phyloP scores from a whole-genome alignment of 768 basidiomycete species.

The Trichaptum fuscoviolaceum region DNA sequence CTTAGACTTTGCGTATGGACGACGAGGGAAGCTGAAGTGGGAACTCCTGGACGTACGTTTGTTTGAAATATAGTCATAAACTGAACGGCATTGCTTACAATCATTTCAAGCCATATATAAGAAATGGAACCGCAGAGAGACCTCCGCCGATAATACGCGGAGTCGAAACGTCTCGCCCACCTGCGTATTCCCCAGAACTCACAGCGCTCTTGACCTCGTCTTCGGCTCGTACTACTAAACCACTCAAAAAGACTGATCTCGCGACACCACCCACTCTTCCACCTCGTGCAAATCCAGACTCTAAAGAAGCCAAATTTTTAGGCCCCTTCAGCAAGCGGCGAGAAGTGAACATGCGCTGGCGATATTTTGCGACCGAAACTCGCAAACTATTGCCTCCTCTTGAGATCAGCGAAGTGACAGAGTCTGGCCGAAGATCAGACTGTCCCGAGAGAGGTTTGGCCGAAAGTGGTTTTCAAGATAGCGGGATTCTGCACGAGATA shows the following conservation, averaged over 20 bases:
- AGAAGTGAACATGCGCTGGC: slow-evolving; percentile 67
- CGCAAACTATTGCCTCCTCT: slow-evolving; percentile 58
- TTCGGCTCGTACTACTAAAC: slow-evolving; percentile 39
- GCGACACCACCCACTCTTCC: slow-evolving; percentile 51
- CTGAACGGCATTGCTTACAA: not conserved
- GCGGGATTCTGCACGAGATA: slow-evolving; percentile 39
- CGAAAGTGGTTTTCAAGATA: slow-evolving; percentile 36
- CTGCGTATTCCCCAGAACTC: slow-evolving; percentile 60
- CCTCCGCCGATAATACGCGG: slow-evolving; percentile 47
- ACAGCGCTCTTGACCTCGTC: slow-evolving; percentile 53
- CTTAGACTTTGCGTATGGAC: slow-evolving; percentile 69
- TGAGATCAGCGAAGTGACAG: slow-evolving; percentile 20
- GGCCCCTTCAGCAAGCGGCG: slow-evolving; percentile 71
- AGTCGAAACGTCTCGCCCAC: slow-evolving; percentile 53
- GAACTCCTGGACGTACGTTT: slow-evolving; percentile 59
- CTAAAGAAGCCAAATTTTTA: slow-evolving; percentile 52
- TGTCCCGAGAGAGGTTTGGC: not conserved
- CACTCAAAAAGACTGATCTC: slow-evolving; percentile 38
- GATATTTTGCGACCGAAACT: slow-evolving; percentile 51
- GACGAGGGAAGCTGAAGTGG: slow-evolving; percentile 64
- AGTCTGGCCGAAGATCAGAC: not conserved
- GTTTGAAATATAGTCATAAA: slow-evolving; percentile 5
- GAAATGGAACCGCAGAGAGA: slow-evolving; percentile 35
- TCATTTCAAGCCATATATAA: slow-evolving; percentile 46
- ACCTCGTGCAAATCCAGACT: slow-evolving; percentile 46